phyloP scores from a whole-genome alignment of 148 eudicot species.

The Cornus suecica region DNA sequence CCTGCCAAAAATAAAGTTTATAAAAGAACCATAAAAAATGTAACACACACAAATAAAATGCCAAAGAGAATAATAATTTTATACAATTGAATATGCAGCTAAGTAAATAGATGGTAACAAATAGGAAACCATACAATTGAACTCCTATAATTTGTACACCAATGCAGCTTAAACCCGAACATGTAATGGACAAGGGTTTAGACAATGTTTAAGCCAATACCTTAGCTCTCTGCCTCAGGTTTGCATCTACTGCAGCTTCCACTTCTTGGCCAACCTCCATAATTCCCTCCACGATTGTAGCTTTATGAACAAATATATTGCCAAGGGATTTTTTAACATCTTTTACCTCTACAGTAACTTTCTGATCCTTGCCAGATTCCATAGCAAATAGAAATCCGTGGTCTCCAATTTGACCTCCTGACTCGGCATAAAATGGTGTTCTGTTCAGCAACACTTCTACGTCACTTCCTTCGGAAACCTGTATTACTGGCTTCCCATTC shows the following conservation, averaged over 20 bases:
- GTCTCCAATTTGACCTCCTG: conserved; percentile 98
- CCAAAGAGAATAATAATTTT: background rate
- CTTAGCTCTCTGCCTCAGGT: conserved; percentile 88
- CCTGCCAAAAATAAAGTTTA: conserved; percentile 36
- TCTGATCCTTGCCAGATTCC: conserved; percentile 38
- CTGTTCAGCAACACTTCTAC: conserved; percentile 80
- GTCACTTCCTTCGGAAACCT: conserved; percentile 77
- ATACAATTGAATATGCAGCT: background rate
- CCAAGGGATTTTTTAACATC: conserved; percentile 82
- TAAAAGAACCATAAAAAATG: background rate
- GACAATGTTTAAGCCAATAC: conserved; percentile 27
- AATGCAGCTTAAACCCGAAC: background rate
- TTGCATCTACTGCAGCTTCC: conserved; percentile 88
- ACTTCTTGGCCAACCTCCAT: conserved; percentile 76
- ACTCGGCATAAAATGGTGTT: conserved; percentile 98
- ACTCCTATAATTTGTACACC: background rate
- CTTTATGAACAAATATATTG: conserved; percentile 76
- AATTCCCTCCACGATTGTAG: conserved; percentile 62
- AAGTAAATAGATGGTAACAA: background rate
- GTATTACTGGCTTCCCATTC: conserved; percentile 61
- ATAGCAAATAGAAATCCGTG: conserved; percentile 65
- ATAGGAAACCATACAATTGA: background rate
- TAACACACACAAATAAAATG: background rate
- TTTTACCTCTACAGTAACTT: conserved; percentile 69
- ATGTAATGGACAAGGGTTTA: background rate